A percentile compares a stretch with the other conserved stretches of the same genome.
These are phyloP conservation scores for Eustoma russellianum DNA, from an alignment of 257 asterid genomes.

Conservation along the genomic window DNA sequence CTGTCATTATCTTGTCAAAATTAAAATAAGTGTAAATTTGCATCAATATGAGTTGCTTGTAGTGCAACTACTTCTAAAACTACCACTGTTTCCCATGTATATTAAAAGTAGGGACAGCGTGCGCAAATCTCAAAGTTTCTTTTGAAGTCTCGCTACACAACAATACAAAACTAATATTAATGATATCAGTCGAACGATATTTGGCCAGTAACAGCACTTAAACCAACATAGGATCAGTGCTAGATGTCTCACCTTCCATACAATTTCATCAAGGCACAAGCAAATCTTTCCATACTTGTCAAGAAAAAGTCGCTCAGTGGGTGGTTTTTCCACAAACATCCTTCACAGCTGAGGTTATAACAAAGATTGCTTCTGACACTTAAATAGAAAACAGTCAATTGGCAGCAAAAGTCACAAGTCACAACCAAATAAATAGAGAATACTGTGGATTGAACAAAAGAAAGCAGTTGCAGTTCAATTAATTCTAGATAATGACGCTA, in stretches of 20 bases:
- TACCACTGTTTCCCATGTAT: neutral
- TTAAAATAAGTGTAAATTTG: neutral
- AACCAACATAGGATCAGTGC: neutral
- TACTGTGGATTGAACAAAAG: no score
- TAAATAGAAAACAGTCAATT: conserved; percentile 9
- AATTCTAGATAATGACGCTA: neutral
- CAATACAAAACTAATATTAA: neutral
- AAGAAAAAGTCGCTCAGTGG: conserved; percentile 83
- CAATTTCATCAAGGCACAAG: conserved; percentile 94
- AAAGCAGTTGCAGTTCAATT: neutral
- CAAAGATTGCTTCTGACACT: conserved; percentile 87
- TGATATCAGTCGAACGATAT: neutral
- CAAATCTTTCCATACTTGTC: conserved; percentile 96
- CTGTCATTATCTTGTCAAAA: no score
- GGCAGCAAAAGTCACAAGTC: no score
- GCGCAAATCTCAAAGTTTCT: neutral
- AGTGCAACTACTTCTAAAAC: neutral
- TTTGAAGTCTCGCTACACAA: neutral
- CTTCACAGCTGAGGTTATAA: conserved; percentile 83
- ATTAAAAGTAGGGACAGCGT: neutral
- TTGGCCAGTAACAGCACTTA: neutral
- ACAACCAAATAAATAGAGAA: no score
- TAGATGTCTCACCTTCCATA: conserved; percentile 64
- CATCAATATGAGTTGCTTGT: no score
- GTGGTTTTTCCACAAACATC: conserved; percentile 91